These are phyloP conservation scores for Globisporangium nagaii DNA, from an alignment of 352 stramenopile genomes.

Conservation along the genomic window DNA sequence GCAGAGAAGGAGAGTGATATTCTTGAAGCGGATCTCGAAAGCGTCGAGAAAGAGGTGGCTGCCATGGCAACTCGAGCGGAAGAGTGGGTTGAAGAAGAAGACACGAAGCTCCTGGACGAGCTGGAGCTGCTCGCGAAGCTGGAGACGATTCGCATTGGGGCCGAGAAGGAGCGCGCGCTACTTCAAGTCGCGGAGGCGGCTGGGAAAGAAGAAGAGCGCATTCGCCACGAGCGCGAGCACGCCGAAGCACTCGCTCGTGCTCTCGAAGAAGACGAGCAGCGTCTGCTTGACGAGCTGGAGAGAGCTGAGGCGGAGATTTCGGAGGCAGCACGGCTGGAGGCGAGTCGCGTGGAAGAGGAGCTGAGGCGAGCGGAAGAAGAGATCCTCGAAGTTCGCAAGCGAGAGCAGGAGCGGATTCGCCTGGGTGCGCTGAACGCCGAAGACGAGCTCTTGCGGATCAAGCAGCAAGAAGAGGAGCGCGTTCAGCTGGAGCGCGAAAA, in stretches of 20 bases:
- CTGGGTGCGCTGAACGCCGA: conserved; percentile 2
- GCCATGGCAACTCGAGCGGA: neutral
- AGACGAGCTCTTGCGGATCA: conserved; percentile 19
- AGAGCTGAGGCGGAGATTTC: conserved; percentile 21
- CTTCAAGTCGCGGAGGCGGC: neutral
- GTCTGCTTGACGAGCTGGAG: conserved; percentile 3
- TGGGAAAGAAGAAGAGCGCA: neutral
- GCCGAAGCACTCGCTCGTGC: conserved; percentile 14
- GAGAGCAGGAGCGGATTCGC: conserved; percentile 15
- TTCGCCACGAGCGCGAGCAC: conserved; percentile 3
- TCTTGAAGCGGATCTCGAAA: neutral
- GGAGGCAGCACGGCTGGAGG: neutral
- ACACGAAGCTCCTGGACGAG: conserved; percentile 10
- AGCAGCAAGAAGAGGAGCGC: conserved; percentile 2
- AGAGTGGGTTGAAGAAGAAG: conserved; percentile 6
- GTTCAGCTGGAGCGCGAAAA: neutral
- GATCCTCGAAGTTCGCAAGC: conserved; percentile 13
- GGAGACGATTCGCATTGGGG: neutral
- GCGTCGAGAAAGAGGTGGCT: neutral
- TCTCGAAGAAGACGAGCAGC: conserved; percentile 13
- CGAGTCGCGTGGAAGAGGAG: conserved; percentile 1
- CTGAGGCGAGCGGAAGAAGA: neutral
- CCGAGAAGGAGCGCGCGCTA: conserved; percentile 1
- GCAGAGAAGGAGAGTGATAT: neutral
- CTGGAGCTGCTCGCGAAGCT: conserved; percentile 6